Percentiles rank a stretch among this genome's conserved stretches.
Evolutionary conservation across 2,329 filamentous ascomycete species (phyloP).

Genomic region (Beauveria bassiana): DNA sequence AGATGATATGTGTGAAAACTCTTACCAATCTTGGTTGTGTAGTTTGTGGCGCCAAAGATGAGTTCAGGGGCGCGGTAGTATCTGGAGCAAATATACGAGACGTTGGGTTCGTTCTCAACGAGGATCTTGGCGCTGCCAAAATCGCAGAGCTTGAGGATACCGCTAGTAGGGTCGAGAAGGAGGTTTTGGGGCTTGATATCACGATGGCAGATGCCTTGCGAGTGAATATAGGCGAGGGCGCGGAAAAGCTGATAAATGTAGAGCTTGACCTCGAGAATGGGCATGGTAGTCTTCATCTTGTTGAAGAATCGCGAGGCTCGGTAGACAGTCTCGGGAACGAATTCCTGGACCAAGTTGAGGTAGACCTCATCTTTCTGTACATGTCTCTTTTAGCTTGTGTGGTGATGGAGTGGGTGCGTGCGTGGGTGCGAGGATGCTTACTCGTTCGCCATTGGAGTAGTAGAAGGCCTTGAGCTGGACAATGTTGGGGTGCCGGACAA

Average conservation of each 20-base stretch:
- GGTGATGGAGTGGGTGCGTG: neutral
- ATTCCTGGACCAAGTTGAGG: conserved; percentile 95
- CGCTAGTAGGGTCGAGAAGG: conserved; percentile 81
- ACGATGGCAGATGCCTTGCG: conserved; percentile 96
- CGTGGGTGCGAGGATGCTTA: conserved; percentile 37
- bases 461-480: conserved; percentile 99
- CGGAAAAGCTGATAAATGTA: conserved; percentile 99
- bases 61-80: conserved; percentile 98
- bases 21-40: conserved; percentile 99
- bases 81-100: conserved; percentile 98
- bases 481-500: conserved; percentile 97
- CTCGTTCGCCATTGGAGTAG: conserved; percentile 97
- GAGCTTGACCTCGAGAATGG: conserved; percentile 95
- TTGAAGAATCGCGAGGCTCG: conserved; percentile 98
- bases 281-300: conserved; percentile 99
- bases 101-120: conserved; percentile 97
- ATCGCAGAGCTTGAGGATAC: conserved; percentile 94
- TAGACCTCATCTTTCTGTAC: conserved; percentile 93
- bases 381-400: conserved; percentile 5
- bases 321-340: conserved; percentile 96
- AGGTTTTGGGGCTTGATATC: conserved; percentile 99
- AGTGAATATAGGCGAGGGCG: conserved; percentile 97
- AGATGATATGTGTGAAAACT: neutral
- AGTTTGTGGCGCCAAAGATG: conserved; percentile 98
- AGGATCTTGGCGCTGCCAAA: conserved; percentile 98